Evolutionary conservation across 768 basidiomycete species (phyloP), one percentile per base, ranked within the genome.

Genomic region (Hortiboletus campestris): DNA sequence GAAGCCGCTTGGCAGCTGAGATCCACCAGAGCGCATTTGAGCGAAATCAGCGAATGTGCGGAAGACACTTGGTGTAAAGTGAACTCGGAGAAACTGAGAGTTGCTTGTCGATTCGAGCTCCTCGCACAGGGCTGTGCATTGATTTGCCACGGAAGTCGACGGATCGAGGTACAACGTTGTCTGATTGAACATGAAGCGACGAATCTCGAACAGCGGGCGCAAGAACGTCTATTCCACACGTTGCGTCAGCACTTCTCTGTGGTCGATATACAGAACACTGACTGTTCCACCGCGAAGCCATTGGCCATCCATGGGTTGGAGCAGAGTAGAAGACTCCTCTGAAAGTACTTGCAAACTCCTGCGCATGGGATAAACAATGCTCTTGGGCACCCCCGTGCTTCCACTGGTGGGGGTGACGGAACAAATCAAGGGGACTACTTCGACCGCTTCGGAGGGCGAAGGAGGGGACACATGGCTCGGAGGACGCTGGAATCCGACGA

Each of bases 231-330:
- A 29, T 50, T 42, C 28, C 4, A 10, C 20, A 31, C 2, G n/a
- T 13, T 16, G 14, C 22, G 7, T 64, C 22, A 63, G 42, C 14
- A 29, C 11, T n/a, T 17, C n/a, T n/a, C 11, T 35, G 35, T 6
- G 2, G 10, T 22, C 0, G n/a, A 35, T 16, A 12, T 5, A 6
- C 4, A 14, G 13, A 29, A 32, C 2, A 60, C 68, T 45, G n/a
- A 70, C 67, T 49, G 66, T 70, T 53, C 68, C 68, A 40, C 68
- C 66, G 28, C 68, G 68, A 40, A 69, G 68, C 68, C 68, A 70
- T 46, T 69, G 68, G 1, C 68, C 69, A 51, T 69, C 68, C 56
- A 56, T 52, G n/a, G 66, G 61, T 36, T 61, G 58, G 17, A 69
- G 59, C 12, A 68, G 59, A 16, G 63, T 62, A 19, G 69, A 71